Evolutionary conservation across 345 rosid genomes (phyloP).

Genomic region (Salix dunnii): DNA sequence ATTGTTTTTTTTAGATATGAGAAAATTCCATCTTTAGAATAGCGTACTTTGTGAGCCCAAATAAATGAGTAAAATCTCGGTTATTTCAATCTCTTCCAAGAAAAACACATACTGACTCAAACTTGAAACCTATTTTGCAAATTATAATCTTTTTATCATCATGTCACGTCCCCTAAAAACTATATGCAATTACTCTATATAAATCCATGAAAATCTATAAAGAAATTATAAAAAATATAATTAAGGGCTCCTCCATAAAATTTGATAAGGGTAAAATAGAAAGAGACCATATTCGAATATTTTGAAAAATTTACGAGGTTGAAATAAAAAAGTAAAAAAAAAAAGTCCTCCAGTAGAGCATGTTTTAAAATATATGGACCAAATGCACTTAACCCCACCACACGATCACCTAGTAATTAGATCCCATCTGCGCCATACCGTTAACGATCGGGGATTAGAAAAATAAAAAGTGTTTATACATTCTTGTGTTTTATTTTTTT

Average conservation of each 20-base stretch:
- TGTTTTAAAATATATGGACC: neutral
- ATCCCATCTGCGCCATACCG: neutral
- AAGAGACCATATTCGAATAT: neutral
- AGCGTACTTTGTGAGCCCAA: rapidly evolving
- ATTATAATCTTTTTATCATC: rapidly evolving
- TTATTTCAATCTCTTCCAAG: no score
- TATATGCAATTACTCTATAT: no score
- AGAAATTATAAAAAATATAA: no score
- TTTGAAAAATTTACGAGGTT: neutral
- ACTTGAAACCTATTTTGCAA: rapidly evolving
- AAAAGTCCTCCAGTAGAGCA: neutral
- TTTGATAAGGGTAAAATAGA: neutral
- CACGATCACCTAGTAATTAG: neutral
- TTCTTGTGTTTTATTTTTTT: no score
- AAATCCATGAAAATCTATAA: no score
- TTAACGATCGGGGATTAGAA: neutral
- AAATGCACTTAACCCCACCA: neutral
- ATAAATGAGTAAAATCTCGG: rapidly evolving
- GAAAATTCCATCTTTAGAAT: rapidly evolving
- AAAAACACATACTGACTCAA: no score
- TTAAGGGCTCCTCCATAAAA: neutral
- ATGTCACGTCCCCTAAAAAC: no score
- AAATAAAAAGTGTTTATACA: no score
- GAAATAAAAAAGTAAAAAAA: neutral
- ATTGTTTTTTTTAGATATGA: no score